Percentiles rank a stretch among this genome's conserved stretches.
Conservation (phyloP, 192 early-diverging fungal genomes). For the Linnemannia exigua region DNA sequence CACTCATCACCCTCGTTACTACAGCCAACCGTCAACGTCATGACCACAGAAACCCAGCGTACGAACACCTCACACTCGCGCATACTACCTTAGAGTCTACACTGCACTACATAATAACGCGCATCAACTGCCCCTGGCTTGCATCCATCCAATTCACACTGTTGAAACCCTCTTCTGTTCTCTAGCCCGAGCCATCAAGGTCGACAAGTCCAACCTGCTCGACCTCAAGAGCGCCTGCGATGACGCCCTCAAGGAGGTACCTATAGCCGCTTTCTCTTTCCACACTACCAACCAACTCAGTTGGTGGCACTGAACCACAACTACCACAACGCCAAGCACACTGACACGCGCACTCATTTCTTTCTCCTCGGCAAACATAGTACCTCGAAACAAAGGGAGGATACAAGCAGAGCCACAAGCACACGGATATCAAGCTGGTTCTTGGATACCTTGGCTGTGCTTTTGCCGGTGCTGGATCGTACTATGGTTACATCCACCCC, state of each 20-base stretch:
- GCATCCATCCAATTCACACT: not conserved
- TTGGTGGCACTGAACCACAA: not conserved
- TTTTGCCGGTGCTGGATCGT: constrained; percentile 80
- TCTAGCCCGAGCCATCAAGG: constrained; percentile 51
- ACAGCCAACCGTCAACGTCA: constrained; percentile 1
- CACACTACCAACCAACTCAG: not conserved
- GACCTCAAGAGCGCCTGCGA: constrained; percentile 78
- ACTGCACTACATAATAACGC: not conserved
- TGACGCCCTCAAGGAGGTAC: constrained; percentile 71
- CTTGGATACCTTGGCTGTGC: constrained; percentile 83
- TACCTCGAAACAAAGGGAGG: constrained; percentile 61
- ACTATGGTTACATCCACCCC: constrained; percentile 76
- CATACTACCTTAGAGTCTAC: not conserved
- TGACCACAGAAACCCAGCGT: constrained; percentile 33
- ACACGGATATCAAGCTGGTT: constrained; percentile 85
- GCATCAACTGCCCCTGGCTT: not conserved
- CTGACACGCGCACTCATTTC: not conserved
- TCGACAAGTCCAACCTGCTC: constrained; percentile 56
- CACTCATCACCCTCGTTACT: not conserved
- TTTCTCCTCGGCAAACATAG: constrained; percentile 33
- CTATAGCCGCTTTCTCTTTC: not conserved
- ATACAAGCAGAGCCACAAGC: constrained; percentile 82
- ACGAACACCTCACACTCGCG: not conserved
- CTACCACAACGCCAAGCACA: not conserved
- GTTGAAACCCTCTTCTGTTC: not conserved